Conservation (phyloP, 768 basidiomycete genomes). For the Kwoniella heveanensis region DNA sequence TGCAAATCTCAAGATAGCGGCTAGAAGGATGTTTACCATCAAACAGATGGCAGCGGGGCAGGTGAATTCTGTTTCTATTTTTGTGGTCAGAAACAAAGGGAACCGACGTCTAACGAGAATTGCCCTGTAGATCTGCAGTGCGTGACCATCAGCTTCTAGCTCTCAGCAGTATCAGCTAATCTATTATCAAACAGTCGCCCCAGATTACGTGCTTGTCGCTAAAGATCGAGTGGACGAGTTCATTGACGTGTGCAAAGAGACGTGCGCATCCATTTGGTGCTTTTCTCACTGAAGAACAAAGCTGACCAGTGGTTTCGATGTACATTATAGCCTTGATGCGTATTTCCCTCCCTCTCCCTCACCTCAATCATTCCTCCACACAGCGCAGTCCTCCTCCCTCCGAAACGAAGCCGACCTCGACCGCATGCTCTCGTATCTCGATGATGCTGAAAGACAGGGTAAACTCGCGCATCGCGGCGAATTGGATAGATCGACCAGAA, state of each 20-base stretch:
- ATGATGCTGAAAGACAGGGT: constrained; percentile 45
- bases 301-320: too few relatives aligned
- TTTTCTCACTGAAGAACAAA: neutral
- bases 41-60: constrained; percentile 50
- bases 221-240: constrained; percentile 43
- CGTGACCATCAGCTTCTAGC: too few relatives aligned
- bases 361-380: constrained; percentile 35
- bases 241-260: constrained; percentile 32
- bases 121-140: constrained; percentile 27
- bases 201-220: constrained; percentile 52
- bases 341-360: constrained; percentile 43
- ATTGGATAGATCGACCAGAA: constrained; percentile 30
- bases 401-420: constrained; percentile 33
- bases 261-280: constrained; percentile 27
- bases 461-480: constrained; percentile 49
- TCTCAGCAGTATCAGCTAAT: too few relatives aligned
- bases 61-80: too few relatives aligned
- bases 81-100: too few relatives aligned
- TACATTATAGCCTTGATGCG: constrained; percentile 27
- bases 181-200: constrained; percentile 45
- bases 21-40: constrained; percentile 50
- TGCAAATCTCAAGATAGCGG: constrained; percentile 46
- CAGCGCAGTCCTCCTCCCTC: constrained; percentile 18
- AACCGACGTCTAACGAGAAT: too few relatives aligned
- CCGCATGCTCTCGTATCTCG: constrained; percentile 37